These are phyloP conservation scores for Chaetomium strumarium DNA, from an alignment of 2,329 filamentous ascomycete species.

Conservation along the genomic window DNA sequence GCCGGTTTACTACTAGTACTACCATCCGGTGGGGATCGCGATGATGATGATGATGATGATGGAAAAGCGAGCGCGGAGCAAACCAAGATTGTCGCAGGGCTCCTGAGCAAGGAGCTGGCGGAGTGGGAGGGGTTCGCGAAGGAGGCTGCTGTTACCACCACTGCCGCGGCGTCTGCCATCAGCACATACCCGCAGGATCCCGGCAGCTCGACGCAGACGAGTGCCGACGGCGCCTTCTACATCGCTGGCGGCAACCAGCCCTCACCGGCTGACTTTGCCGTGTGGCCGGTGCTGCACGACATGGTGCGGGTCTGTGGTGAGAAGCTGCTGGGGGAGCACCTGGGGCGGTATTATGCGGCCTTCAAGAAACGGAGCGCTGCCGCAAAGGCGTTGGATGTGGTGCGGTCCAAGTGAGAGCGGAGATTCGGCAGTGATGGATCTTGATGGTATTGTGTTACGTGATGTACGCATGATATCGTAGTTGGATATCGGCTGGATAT, in stretches of 20 bases:
- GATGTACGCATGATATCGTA: neutral
- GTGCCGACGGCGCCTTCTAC: conserved; percentile 30
- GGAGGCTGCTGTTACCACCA: conserved; percentile 23
- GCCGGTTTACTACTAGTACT: neutral
- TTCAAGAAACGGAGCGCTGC: conserved; percentile 24
- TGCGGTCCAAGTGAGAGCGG: neutral
- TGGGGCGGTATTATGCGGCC: conserved; percentile 36
- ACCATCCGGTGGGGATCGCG: neutral
- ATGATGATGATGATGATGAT: conserved; percentile 2
- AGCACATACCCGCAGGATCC: neutral
- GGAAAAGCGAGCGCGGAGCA: neutral
- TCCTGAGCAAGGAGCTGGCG: conserved; percentile 25
- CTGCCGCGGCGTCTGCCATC: neutral
- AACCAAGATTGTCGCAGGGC: conserved; percentile 1
- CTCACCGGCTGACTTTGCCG: conserved; percentile 48
- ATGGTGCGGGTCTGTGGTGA: conserved; percentile 34
- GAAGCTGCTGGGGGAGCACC: conserved; percentile 28
- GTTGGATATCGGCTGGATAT: too few species aligned
- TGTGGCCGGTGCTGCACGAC: conserved; percentile 51
- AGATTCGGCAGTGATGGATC: neutral
- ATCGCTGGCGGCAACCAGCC: conserved; percentile 37
- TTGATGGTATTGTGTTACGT: neutral
- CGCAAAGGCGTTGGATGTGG: conserved; percentile 21
- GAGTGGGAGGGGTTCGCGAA: conserved; percentile 37
- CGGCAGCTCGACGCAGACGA: conserved; percentile 11